Evolutionary conservation across 495 filamentous ascomycete species (phyloP).

Genomic region (Haplographium delicatum): DNA sequence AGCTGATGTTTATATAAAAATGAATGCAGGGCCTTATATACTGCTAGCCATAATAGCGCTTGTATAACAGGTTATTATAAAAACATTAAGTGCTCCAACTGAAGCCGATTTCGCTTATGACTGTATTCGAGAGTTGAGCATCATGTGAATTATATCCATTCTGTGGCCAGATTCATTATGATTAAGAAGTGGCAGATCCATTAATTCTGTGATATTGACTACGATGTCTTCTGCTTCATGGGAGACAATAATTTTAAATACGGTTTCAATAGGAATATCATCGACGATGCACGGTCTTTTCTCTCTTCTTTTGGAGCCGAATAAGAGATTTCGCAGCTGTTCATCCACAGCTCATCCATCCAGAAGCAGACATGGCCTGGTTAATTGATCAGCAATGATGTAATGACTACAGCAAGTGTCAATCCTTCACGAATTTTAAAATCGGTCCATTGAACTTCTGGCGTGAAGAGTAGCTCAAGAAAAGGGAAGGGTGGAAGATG

Average conservation of each 20-base stretch:
- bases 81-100: conserved; percentile 48
- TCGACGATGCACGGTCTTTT: conserved; percentile 47
- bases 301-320: conserved; percentile 43
- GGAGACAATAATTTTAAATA: conserved; percentile 68
- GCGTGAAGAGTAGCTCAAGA: conserved; percentile 44
- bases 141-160: conserved; percentile 20
- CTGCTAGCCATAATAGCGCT: conserved; percentile 72
- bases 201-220: conserved; percentile 64
- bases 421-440: conserved; percentile 59
- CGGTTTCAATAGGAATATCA: conserved; percentile 52
- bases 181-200: conserved; percentile 33
- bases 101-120: conserved; percentile 56
- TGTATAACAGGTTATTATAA: conserved; percentile 73
- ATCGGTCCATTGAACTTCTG: conserved; percentile 58
- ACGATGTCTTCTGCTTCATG: conserved; percentile 72
- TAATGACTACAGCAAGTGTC: conserved; percentile 41
- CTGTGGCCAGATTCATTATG: neutral
- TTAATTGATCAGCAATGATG: conserved; percentile 31
- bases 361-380: conserved; percentile 46
- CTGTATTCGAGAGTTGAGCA: conserved; percentile 76
- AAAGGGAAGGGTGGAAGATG: conserved; percentile 33
- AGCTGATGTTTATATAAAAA: no score
- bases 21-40: no score
- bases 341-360: conserved; percentile 42
- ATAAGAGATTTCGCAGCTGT: conserved; percentile 40